Evolutionary conservation across 2,329 filamentous ascomycete genomes (phyloP), one percentile per base, ranked within the genome.

Genomic region (Cylindrodendrum hubeiense): DNA sequence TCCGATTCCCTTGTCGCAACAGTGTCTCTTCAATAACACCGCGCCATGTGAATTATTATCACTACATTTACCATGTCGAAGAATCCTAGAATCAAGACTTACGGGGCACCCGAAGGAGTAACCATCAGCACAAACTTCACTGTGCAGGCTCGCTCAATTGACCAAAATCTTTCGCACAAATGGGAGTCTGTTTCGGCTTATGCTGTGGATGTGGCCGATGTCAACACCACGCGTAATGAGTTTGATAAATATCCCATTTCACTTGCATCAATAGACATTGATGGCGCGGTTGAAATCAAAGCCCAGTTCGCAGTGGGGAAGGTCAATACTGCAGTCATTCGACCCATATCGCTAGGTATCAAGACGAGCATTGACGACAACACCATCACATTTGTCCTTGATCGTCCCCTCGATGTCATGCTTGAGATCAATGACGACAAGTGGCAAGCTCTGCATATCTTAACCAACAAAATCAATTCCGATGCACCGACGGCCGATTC

Each of bases 351-450:
- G 12, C 39, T 60, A 10, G 63, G 63, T 22, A 60, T 65, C 22
- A 24, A 52, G 6, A 28, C 63, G 5, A 28, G 3, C n/a, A 47
- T 65, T 7, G 21, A 57, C 15, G 52, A 34, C 19, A 34, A 49
- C n/a, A 37, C 43, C 9, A 33, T 66, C 46, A 44, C 15, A 17
- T 68, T 68, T 43, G 57, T 26, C n/a, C 52, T 67, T 13, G 46
- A 54, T 22, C 47, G 22, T 21, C 41, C 65, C 15, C 41, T 53
- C 3, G 67, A 71, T 39, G 41, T 68, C 2, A 69, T 71, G 65
- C 47, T 71, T 12, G 58, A 78, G 47, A 56, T 77, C 33, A 76
- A 77, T 51, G 69, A 52, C 8, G 66, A 76, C 51, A 72, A 74
- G 15, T 77, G 71, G 60, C 60, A 76, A 41, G 68, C 65, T 21